Evolutionary conservation across 352 stramenopile genomes (phyloP).

Genomic region (Phytophthora macrochlamydospora): DNA sequence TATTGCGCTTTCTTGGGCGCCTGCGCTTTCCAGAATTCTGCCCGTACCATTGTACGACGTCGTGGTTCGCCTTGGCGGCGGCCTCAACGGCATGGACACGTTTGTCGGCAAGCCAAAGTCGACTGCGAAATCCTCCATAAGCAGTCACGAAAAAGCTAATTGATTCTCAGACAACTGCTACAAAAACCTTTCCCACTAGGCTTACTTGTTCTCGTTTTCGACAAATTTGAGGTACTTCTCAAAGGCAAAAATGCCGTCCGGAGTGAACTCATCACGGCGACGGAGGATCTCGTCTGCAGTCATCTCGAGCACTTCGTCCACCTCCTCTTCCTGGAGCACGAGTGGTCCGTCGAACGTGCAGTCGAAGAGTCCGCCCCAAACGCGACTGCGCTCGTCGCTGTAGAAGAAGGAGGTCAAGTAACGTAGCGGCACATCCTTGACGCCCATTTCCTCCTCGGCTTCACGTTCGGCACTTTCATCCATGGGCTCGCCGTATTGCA

Average conservation of each 20-base stretch:
- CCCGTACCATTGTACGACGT: slow-evolving; percentile 57
- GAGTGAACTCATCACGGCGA: slow-evolving; percentile 70
- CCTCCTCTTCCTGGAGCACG: slow-evolving; percentile 72
- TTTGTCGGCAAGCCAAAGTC: slow-evolving; percentile 64
- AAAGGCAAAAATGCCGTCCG: slow-evolving; percentile 82
- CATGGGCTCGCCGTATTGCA: slow-evolving; percentile 78
- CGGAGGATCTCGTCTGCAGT: slow-evolving; percentile 69
- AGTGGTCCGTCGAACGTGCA: slow-evolving; percentile 75
- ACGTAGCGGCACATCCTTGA: slow-evolving; percentile 58
- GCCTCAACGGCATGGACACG: slow-evolving; percentile 77
- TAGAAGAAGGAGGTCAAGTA: slow-evolving; percentile 74
- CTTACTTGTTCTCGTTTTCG: slow-evolving; percentile 10
- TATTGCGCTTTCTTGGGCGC: slow-evolving; percentile 55
- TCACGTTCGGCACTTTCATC: slow-evolving; percentile 73
- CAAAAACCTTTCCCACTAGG: neutral
- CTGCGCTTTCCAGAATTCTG: slow-evolving; percentile 53
- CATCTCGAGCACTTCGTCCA: slow-evolving; percentile 82
- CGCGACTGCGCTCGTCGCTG: slow-evolving; percentile 52
- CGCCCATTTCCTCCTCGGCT: slow-evolving; percentile 85
- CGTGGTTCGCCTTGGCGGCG: slow-evolving; percentile 61
- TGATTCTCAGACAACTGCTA: neutral
- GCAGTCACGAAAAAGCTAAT: slow-evolving; percentile 25
- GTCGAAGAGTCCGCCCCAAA: slow-evolving; percentile 83
- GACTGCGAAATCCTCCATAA: neutral
- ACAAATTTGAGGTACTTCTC: slow-evolving; percentile 62